These are phyloP conservation scores for Debaryomyces hansenii DNA, from an alignment of 805 yeast genomes.

Conservation along the genomic window DNA sequence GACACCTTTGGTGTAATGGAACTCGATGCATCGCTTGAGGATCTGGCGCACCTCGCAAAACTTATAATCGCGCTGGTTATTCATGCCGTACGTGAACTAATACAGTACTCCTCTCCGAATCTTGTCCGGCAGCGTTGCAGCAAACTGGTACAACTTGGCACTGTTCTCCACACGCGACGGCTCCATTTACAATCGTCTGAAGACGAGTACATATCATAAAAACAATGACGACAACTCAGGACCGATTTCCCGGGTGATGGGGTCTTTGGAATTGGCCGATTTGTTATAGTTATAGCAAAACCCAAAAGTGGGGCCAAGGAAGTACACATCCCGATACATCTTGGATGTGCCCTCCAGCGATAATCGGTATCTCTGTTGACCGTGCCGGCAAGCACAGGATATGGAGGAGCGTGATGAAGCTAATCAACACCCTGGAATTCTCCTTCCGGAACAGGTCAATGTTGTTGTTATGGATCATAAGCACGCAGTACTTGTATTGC, in stretches of 20 bases:
- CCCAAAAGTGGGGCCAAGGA: background rate
- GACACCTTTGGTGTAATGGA: background rate
- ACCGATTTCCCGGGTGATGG: background rate
- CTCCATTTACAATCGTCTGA: background rate
- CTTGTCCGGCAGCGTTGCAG: background rate
- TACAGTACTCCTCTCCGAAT: background rate
- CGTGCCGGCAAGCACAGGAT: background rate
- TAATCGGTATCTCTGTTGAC: background rate
- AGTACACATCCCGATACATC: background rate
- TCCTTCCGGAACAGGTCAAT: background rate
- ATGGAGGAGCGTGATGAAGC: background rate
- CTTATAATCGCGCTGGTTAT: background rate
- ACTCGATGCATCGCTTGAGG: background rate
- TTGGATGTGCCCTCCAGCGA: background rate
- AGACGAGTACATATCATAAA: background rate
- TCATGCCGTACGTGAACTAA: background rate
- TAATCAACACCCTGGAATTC: background rate
- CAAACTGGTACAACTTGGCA: background rate
- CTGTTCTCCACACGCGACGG: background rate
- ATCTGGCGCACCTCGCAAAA: background rate
- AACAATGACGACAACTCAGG: background rate
- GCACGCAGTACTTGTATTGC: background rate
- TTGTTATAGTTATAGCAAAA: background rate
- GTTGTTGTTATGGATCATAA: background rate
- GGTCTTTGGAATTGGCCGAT: background rate